Evolutionary conservation across 2,329 filamentous ascomycete genomes (phyloP), one percentile per base, ranked within the genome.

Genomic region (Ophiocordyceps camponoti-floridani): DNA sequence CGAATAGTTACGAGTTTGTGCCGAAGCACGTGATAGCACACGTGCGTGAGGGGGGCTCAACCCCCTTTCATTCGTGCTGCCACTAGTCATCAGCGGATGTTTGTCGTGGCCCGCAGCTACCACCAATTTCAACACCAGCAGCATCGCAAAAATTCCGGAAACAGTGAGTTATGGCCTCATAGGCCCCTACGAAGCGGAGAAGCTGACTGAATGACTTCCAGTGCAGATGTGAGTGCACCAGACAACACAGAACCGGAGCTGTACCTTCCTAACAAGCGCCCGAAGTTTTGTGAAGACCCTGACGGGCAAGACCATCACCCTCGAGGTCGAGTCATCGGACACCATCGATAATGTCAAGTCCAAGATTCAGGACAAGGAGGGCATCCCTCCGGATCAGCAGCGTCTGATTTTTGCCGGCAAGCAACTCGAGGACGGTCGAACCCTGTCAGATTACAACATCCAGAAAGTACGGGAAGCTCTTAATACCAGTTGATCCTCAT

Each of bases 321-420:
- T 95, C 62, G 89, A 96, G 82, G 88, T 95, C 68, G 89, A 95
- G 82, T 94, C 87, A 63, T 86, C 80, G 65, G 89, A 96, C 73
- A 95, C 89, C 62, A 96, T 96, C 75, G 89, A 96, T 81, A 96
- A 95, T 80, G 89, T 96, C 72, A 96, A 96, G 82, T 82, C 81
- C 75, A 95, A 95, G 84, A 95, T 96, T 70, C 89, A 95, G 76
- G 88, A 95, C 73, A 95, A 95, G 84, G 89, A 95, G 75, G 89
- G 89, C 60, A 95, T 95, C 58, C 89, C 89, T 60, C 88, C 88
- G 55, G 89, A 95, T 72, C 88, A 95, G 71, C 89, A 96, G 78
- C 88, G 89, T 64, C 70, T 96, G 75, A 95, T 95, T 74, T 96
- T 96, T 68, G 88, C 88, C 60, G 88, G 89, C 69, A 95, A 95